Percentiles rank a stretch among this genome's conserved stretches.
Evolutionary conservation across 1,284 basidiomycete species (phyloP).

Genomic region (Cutaneotrichosporon cavernicola): DNA sequence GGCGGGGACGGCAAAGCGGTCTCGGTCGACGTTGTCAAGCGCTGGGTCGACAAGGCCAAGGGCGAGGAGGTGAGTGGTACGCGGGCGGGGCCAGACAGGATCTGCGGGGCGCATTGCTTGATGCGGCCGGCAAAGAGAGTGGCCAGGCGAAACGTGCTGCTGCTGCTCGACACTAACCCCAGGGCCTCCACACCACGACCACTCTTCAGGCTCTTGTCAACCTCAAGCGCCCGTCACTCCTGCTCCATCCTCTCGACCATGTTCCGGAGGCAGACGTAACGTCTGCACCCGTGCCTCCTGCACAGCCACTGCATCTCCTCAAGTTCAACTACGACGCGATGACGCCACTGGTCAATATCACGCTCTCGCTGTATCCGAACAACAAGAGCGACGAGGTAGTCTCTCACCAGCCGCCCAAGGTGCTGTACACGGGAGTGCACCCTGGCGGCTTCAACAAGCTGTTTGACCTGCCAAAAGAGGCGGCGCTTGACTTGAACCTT

Average conservation of each 20-base stretch:
- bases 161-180: background rate
- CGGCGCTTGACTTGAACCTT: constrained; percentile 44
- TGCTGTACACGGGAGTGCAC: constrained; percentile 70
- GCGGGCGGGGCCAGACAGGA: constrained; percentile 5
- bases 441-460: constrained; percentile 75
- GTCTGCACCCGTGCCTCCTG: constrained; percentile 14
- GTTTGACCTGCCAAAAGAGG: constrained; percentile 68
- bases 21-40: constrained; percentile 70
- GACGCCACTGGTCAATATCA: constrained; percentile 73
- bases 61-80: constrained; percentile 60
- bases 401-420: constrained; percentile 52
- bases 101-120: background rate
- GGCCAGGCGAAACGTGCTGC: no score
- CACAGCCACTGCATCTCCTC: constrained; percentile 62
- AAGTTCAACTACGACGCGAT: constrained; percentile 89
- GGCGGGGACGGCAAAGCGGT: constrained; percentile 56
- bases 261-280: constrained; percentile 54
- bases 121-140: background rate
- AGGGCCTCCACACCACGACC: constrained; percentile 69
- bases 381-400: constrained; percentile 36
- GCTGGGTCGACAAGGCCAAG: constrained; percentile 79
- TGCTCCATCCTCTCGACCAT: constrained; percentile 64
- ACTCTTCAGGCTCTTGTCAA: constrained; percentile 88
- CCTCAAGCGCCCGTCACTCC: constrained; percentile 78
- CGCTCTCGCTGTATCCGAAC: constrained; percentile 67